Percentiles rank a stretch among this genome's conserved stretches.
These are phyloP conservation scores for Choiromyces venosus DNA, from an alignment of 495 filamentous ascomycete species.

Conservation along the genomic window DNA sequence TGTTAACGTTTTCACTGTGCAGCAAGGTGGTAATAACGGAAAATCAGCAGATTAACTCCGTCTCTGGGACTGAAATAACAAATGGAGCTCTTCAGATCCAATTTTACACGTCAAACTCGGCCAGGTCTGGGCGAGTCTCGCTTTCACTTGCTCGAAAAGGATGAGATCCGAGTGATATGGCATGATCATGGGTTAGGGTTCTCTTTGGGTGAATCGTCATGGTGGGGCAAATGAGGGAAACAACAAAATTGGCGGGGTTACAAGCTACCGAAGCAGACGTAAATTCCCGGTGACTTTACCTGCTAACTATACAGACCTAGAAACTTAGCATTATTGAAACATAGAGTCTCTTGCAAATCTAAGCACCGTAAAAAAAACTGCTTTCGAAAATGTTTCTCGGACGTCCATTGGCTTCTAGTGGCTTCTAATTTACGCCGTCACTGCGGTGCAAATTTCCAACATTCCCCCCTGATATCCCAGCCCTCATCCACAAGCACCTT, in stretches of 20 bases:
- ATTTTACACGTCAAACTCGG: background rate
- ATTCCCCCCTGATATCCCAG: background rate
- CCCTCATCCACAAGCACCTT: background rate
- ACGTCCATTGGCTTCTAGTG: slow-evolving; percentile 9
- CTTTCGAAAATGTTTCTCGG: background rate
- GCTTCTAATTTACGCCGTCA: slow-evolving; percentile 5
- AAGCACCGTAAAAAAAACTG: background rate
- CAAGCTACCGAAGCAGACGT: background rate
- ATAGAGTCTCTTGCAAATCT: background rate
- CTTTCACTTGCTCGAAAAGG: background rate
- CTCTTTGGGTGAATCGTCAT: background rate
- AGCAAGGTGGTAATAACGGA: background rate
- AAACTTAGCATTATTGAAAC: background rate
- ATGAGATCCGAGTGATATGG: background rate
- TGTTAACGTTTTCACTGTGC: background rate
- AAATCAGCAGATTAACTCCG: background rate
- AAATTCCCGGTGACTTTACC: background rate
- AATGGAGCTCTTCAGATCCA: background rate
- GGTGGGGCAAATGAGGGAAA: background rate
- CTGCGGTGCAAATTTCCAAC: background rate
- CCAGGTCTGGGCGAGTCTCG: too few species aligned
- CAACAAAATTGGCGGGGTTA: background rate
- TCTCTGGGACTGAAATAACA: background rate
- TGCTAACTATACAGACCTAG: background rate
- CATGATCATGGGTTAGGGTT: slow-evolving; percentile 1